Evolutionary conservation across 73 alveolate genomes (phyloP), one percentile per base, ranked within the genome.

Genomic region (Tetrahymena elliotti): DNA sequence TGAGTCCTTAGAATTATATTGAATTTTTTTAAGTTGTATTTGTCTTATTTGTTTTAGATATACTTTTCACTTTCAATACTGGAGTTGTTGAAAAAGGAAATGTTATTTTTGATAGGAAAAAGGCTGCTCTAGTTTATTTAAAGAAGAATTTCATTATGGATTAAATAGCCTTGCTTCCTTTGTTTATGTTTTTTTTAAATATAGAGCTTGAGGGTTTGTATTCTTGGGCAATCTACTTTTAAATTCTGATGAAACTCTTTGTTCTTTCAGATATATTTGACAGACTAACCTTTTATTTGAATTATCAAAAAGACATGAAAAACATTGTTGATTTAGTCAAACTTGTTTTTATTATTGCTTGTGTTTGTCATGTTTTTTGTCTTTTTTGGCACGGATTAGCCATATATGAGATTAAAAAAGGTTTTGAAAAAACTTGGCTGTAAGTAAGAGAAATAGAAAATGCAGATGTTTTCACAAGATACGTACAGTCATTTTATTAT

Each of bases 401-500:
- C 1, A 27, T 68, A 5, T 68, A 24, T 31, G 88, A 68, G n/a
- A 31, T 68, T 10, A 68, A 68, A 3, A 5, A 27, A 68, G 88
- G 88, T 24, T 68, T 4, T 24, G 11, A 24, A 4, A 68, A 11
- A 22, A 68, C 88, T 68, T 68, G 88, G 88, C 22, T 68, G 6
- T 31, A 68, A 27, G 3, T 0, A 3, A n/a, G 36, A 24, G 36
- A 31, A 27, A 31, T 68, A 31, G 24, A 68, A 68, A 36, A 68
- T 27, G 36, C 38, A 6, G 9, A 53, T 33, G 35, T 88, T 3
- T 88, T 84, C 82, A 93, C 31, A 1, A 94, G 93, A 52, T 94
- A 94, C 34, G 82, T 84, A 35, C 33, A 38, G 13, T 94, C 96
- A 84, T 53, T 97, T 35, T 97, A 98, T 93, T 98, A 99, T 99